Percentiles rank a stretch among this genome's conserved stretches.
Evolutionary conservation across 2,329 filamentous ascomycete genomes (phyloP).

Genomic region (Alternaria sp.): DNA sequence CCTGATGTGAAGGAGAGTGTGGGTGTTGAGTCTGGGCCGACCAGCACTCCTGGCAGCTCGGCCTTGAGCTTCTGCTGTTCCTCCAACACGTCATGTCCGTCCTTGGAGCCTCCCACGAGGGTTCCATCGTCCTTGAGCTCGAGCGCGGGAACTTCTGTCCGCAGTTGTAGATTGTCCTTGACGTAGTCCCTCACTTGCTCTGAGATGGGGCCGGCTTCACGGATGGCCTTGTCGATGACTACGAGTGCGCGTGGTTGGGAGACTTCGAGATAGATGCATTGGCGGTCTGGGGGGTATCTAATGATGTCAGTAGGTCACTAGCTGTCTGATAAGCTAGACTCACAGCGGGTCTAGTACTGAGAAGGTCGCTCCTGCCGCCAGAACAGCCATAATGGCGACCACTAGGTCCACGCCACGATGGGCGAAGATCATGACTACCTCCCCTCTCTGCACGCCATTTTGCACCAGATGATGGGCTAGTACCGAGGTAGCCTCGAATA

Average conservation of each 20-base stretch:
- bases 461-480: slow-evolving; percentile 80
- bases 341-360: slow-evolving; percentile 76
- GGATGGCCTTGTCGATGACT: slow-evolving; percentile 73
- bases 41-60: slow-evolving; percentile 71
- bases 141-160: slow-evolving; percentile 76
- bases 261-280: slow-evolving; percentile 83
- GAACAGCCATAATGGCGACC: slow-evolving; percentile 77
- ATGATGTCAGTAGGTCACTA: slow-evolving; percentile 5
- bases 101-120: slow-evolving; percentile 70
- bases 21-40: slow-evolving; percentile 84
- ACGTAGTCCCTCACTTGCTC: slow-evolving; percentile 71
- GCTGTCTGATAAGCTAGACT: slow-evolving; percentile 45
- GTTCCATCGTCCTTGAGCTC: slow-evolving; percentile 73
- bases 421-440: slow-evolving; percentile 93
- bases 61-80: slow-evolving; percentile 59
- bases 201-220: slow-evolving; percentile 69
- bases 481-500: slow-evolving; percentile 81
- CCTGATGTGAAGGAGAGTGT: slow-evolving; percentile 71
- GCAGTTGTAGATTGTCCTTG: slow-evolving; percentile 72
- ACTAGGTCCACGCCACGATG: slow-evolving; percentile 81
- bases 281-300: slow-evolving; percentile 79
- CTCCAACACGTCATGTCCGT: slow-evolving; percentile 72
- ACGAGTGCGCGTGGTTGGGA: slow-evolving; percentile 75
- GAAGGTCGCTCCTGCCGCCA: slow-evolving; percentile 65
- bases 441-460: slow-evolving; percentile 75